Evolutionary conservation across 2,329 filamentous ascomycete genomes (phyloP).

Genomic region (Helminthosporium solani): DNA sequence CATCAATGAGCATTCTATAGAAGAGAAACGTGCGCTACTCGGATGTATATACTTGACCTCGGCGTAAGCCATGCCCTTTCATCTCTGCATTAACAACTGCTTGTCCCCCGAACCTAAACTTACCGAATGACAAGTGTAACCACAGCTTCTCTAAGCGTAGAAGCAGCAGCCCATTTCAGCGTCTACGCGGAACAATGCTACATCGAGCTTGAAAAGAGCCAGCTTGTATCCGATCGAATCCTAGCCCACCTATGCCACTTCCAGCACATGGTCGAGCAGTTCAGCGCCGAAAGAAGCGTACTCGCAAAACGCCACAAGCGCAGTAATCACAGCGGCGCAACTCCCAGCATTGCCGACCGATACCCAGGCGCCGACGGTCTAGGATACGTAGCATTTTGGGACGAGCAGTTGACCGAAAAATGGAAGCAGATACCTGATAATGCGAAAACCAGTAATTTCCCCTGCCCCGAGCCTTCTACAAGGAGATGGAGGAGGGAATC

Average conservation of each 20-base stretch:
- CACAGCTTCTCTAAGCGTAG: conserved; percentile 10
- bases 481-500: background rate
- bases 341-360: background rate
- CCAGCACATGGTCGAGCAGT: conserved; percentile 11
- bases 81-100: background rate
- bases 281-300: conserved; percentile 5
- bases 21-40: conserved; percentile 12
- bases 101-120: background rate
- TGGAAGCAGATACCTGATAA: conserved; percentile 10
- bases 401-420: conserved; percentile 3
- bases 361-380: background rate
- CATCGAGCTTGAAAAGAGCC: conserved; percentile 3
- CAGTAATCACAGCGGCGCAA: background rate
- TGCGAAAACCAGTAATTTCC: conserved; percentile 10
- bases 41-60: conserved; percentile 16
- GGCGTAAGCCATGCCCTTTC: conserved; percentile 3
- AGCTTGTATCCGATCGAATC: conserved; percentile 7
- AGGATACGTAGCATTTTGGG: conserved; percentile 7
- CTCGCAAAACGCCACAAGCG: conserved; percentile 4
- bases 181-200: conserved; percentile 12
- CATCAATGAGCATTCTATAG: conserved; percentile 9
- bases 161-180: conserved; percentile 7
- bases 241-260: conserved; percentile 8
- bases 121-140: conserved; percentile 3
- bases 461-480: too few species aligned